Evolutionary conservation across 192 early-diverging fungal genomes (phyloP), one percentile per base, ranked within the genome.

Genomic region (Dissophora ornata): DNA sequence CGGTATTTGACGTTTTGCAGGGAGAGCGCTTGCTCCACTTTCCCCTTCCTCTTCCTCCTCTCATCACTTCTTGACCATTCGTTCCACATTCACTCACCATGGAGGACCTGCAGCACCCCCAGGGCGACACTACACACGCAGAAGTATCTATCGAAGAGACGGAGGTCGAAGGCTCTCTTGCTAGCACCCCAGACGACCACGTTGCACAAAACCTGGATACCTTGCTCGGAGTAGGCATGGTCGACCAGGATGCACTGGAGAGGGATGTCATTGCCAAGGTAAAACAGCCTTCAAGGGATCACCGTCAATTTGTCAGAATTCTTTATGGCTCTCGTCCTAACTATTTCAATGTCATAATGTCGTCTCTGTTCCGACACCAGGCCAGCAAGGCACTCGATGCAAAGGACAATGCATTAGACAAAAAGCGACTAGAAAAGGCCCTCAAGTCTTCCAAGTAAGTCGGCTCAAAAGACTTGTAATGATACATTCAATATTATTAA

Each of bases 231-330:
- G 80, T 85, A 16, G 78, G 67, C 47, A 57, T 85, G 44, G 70
- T 90, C 0, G 89, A 93, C 68, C 91, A 94, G 69, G 59, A 79
- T 12, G 67, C 61, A 11, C 79, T 95, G 18, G 94, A 95, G 67
- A 78, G 77, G 32, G 62, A 82, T 9, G 84, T 95, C 30, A 91
- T 92, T 19, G 82, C 82, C 25, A 80, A 88, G 71, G 88, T 86
- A 63, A 13, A 38, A 38, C 13, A 38, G 36, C 36, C 36, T n/a
- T n/a, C n/a, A n/a, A n/a, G n/a, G n/a, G n/a, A n/a, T n/a, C n/a
- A n/a, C n/a, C n/a, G n/a, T n/a, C n/a, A n/a, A n/a, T n/a, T n/a
- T n/a, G n/a, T n/a, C n/a, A n/a, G n/a, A n/a, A n/a, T n/a, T n/a
- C n/a, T n/a, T n/a, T n/a, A n/a, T n/a, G n/a, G n/a, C n/a, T n/a